phyloP scores from a whole-genome alignment of 2,329 filamentous ascomycete genomes.

The Endocalyx cinctus region DNA sequence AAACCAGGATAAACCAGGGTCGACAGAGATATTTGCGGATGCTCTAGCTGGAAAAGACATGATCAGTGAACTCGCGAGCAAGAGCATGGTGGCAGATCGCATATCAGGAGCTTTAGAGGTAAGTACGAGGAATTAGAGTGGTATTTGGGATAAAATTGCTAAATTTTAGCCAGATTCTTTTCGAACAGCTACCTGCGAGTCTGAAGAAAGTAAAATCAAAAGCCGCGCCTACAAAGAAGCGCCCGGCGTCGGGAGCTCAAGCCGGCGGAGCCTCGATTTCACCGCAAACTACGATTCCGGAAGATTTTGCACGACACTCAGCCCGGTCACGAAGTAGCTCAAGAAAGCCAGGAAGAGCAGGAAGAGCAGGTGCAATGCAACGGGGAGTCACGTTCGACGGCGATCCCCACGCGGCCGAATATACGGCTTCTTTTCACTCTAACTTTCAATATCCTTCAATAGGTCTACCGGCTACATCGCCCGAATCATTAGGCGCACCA shows the following conservation, averaged over 20 bases:
- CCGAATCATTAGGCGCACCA: constrained; percentile 17
- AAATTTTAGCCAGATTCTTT: constrained; percentile 56
- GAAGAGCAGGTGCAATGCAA: constrained; percentile 13
- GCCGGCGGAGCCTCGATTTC: constrained; percentile 24
- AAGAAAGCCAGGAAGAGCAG: constrained; percentile 15
- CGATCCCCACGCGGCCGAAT: constrained; percentile 14
- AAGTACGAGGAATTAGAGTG: constrained; percentile 28
- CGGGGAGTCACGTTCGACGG: constrained; percentile 12
- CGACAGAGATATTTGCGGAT: constrained; percentile 78
- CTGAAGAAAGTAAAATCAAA: constrained; percentile 50
- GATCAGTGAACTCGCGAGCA: constrained; percentile 71
- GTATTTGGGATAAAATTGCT: constrained; percentile 9
- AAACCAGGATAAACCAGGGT: constrained; percentile 70
- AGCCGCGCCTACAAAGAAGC: constrained; percentile 47
- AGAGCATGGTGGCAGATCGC: constrained; percentile 83
- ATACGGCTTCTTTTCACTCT: constrained; percentile 17
- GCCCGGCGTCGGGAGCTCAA: constrained; percentile 45
- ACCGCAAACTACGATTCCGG: constrained; percentile 23
- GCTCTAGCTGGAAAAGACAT: constrained; percentile 81
- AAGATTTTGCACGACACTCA: constrained; percentile 11
- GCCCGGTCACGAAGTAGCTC: constrained; percentile 11
- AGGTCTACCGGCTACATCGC: constrained; percentile 18
- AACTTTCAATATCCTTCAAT: constrained; percentile 21
- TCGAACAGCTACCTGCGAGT: constrained; percentile 74
- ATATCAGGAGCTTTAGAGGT: constrained; percentile 76